phyloP scores from a whole-genome alignment of 208 protist genomes.

The Strigomonas oncopelti region DNA sequence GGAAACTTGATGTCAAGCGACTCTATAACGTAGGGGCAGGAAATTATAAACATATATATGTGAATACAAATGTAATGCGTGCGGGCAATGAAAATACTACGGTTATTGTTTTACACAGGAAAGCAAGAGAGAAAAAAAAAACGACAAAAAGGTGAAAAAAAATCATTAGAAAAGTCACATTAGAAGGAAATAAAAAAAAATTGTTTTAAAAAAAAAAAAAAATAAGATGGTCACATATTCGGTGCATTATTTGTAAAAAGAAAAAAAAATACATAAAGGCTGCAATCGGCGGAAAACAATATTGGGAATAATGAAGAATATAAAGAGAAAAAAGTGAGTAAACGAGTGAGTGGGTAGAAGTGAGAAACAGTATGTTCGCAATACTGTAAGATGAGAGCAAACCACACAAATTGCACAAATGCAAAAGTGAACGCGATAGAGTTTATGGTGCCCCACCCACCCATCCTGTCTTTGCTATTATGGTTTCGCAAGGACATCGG shows the following conservation, averaged over 20 bases:
- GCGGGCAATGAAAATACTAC: background rate
- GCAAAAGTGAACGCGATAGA: too few relatives aligned
- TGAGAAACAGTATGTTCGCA: background rate
- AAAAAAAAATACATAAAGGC: background rate
- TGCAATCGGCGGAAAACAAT: conserved; percentile 6
- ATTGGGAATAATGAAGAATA: background rate
- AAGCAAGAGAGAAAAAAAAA: conserved; percentile 11
- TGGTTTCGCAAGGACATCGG: background rate
- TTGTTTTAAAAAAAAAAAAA: conserved; percentile 1
- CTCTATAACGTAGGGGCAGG: too few relatives aligned
- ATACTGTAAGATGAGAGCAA: background rate
- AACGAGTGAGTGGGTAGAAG: background rate
- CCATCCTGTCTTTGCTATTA: too few relatives aligned
- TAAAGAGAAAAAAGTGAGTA: conserved; percentile 4
- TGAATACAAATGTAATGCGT: background rate
- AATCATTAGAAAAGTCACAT: background rate
- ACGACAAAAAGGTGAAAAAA: conserved; percentile 3
- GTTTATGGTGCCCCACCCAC: too few relatives aligned
- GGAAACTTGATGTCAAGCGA: too few relatives aligned
- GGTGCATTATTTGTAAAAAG: conserved; percentile 1
- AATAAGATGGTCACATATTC: background rate
- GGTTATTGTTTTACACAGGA: background rate
- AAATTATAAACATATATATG: background rate
- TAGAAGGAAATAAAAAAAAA: background rate
- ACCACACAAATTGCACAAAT: background rate